Conservation (phyloP, 2,329 filamentous ascomycete genomes). For the Apiospora malaysiana region DNA sequence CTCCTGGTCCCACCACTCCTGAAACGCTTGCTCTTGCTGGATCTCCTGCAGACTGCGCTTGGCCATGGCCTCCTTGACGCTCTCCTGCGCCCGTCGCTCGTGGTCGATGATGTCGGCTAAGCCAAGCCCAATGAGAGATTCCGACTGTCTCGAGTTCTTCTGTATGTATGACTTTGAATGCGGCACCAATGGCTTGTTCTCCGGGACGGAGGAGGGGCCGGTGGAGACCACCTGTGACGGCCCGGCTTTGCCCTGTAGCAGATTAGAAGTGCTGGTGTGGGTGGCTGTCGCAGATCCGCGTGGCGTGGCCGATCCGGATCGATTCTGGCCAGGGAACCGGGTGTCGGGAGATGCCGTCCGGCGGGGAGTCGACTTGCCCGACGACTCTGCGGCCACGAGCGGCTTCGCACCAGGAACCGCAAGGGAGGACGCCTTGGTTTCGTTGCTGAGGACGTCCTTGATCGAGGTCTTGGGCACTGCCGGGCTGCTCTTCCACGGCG, state of each 20-base stretch:
- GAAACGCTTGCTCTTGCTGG: constrained; percentile 94
- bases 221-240: constrained; percentile 33
- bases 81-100: constrained; percentile 83
- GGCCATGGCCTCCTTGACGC: constrained; percentile 80
- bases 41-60: constrained; percentile 94
- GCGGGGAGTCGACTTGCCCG: constrained; percentile 46
- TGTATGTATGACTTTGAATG: constrained; percentile 67
- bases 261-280: constrained; percentile 8
- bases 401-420: constrained; percentile 46
- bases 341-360: constrained; percentile 67
- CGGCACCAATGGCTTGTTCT: constrained; percentile 53
- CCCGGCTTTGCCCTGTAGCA: constrained; percentile 20
- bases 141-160: constrained; percentile 61
- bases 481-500: constrained; percentile 71
- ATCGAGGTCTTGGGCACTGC: constrained; percentile 55
- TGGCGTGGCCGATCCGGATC: constrained; percentile 28
- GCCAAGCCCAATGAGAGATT: constrained; percentile 71
- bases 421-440: constrained; percentile 38
- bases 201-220: constrained; percentile 36
- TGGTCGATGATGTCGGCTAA: constrained; percentile 89
- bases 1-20: constrained; percentile 95
- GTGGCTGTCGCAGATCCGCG: constrained; percentile 23
- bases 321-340: constrained; percentile 63
- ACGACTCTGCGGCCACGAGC: constrained; percentile 49
- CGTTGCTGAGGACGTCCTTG: constrained; percentile 52